A percentile compares a stretch with the other conserved stretches of the same genome.
phyloP scores from a whole-genome alignment of 495 filamentous ascomycete species.

The Hyphodiscus hymeniophilus region DNA sequence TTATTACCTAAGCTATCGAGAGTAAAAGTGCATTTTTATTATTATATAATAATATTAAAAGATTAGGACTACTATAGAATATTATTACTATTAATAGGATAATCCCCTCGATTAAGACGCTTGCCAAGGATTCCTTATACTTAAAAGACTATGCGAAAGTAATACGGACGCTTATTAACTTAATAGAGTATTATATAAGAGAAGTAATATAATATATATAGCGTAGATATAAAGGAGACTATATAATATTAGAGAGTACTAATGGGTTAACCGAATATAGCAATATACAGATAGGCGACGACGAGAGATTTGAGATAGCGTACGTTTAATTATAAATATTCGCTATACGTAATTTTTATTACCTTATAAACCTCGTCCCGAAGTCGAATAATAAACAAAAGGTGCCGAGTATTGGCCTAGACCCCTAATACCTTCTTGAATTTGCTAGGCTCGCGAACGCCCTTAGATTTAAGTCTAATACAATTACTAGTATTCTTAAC shows the following conservation, averaged over 20 bases:
- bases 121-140: constrained; percentile 4
- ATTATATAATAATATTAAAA: neutral
- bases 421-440: constrained; percentile 5
- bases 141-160: constrained; percentile 5
- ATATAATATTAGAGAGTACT: constrained; percentile 9
- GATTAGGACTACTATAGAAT: constrained; percentile 7
- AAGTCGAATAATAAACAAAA: constrained; percentile 11
- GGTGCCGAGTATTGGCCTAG: constrained; percentile 6
- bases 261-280: neutral
- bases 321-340: constrained; percentile 9
- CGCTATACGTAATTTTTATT: constrained; percentile 5
- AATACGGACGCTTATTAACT: constrained; percentile 4
- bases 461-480: constrained; percentile 4
- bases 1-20: neutral
- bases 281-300: constrained; percentile 3
- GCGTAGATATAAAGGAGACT: constrained; percentile 3
- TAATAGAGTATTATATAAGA: constrained; percentile 6
- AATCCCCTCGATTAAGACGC: constrained; percentile 9
- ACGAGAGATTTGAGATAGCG: constrained; percentile 8
- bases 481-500: constrained; percentile 10
- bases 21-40: neutral
- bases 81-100: constrained; percentile 5
- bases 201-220: constrained; percentile 10
- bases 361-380: constrained; percentile 11
- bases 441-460: constrained; percentile 7